A percentile compares a stretch with the other conserved stretches of the same genome.
phyloP scores from a whole-genome alignment of 2,329 filamentous ascomycete genomes.

The Colletotrichum paranaense region DNA sequence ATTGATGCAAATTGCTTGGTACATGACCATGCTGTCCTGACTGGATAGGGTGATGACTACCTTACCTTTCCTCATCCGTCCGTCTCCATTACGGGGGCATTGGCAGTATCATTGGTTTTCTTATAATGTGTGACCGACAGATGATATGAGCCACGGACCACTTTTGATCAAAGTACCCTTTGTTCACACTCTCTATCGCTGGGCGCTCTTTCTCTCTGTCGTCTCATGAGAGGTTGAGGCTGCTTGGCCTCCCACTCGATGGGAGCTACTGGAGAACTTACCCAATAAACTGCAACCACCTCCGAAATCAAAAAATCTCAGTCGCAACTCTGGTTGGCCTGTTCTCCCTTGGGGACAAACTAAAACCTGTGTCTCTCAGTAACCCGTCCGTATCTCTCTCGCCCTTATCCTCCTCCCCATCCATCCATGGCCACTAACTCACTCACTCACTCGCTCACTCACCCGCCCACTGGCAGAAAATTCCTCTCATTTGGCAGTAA shows the following conservation, averaged over 20 bases:
- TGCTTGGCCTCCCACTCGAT: neutral
- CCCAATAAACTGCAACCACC: slow-evolving; percentile 29
- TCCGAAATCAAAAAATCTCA: neutral
- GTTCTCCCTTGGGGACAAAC: slow-evolving; percentile 42
- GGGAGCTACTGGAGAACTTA: neutral
- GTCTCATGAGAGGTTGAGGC: neutral
- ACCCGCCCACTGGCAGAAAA: slow-evolving; percentile 1
- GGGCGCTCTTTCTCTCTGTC: neutral
- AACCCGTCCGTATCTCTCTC: neutral
- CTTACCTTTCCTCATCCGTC: slow-evolving; percentile 2
- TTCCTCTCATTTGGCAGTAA: slow-evolving; percentile 12
- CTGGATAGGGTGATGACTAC: neutral
- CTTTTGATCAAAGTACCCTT: neutral
- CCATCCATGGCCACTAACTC: neutral
- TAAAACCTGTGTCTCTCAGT: slow-evolving; percentile 42
- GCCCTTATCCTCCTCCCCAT: slow-evolving; percentile 3
- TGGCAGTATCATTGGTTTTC: neutral
- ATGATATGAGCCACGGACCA: neutral
- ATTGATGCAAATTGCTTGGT: neutral
- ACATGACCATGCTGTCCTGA: neutral
- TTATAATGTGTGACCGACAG: neutral
- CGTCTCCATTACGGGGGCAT: neutral
- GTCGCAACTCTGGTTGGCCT: slow-evolving; percentile 35
- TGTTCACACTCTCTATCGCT: no score
- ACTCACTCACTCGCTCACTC: neutral